These are phyloP conservation scores for Canna indica DNA, from an alignment of 176 grass and related monocot genomes.

Conservation along the genomic window DNA sequence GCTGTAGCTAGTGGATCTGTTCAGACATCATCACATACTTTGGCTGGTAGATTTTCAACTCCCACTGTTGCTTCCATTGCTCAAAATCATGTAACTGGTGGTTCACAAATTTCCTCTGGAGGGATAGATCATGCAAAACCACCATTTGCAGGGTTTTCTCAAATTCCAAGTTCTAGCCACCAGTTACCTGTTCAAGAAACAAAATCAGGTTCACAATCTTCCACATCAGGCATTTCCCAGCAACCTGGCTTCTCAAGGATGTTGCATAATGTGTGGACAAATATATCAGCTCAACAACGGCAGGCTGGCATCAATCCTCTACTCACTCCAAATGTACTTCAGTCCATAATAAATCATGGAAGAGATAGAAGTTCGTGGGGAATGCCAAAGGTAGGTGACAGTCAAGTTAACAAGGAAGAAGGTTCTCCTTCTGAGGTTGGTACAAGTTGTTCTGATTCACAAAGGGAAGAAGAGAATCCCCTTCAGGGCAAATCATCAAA, in stretches of 20 bases:
- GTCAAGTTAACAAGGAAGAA: conserved; percentile 10
- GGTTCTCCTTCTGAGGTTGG: conserved; percentile 12
- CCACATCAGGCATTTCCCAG: conserved; percentile 11
- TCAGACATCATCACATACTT: conserved; percentile 1
- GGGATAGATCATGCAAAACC: conserved; percentile 1
- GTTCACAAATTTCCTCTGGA: conserved; percentile 9
- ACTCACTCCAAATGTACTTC: conserved; percentile 19
- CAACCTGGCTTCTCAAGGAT: conserved; percentile 23
- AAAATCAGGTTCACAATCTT: conserved; percentile 18
- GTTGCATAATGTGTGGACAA: conserved; percentile 25
- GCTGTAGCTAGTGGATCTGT: conserved; percentile 6
- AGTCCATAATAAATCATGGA: conserved; percentile 20
- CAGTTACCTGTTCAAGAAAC: neutral
- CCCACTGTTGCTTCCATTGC: neutral
- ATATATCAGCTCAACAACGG: conserved; percentile 21
- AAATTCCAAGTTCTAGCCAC: conserved; percentile 9
- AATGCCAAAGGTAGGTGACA: neutral
- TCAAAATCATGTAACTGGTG: conserved; percentile 6
- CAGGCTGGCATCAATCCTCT: conserved; percentile 9
- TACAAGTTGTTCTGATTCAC: conserved; percentile 15
- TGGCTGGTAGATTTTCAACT: neutral
- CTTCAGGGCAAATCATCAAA: neutral
- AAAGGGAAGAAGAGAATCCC: conserved; percentile 25
- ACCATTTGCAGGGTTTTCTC: conserved; percentile 11
- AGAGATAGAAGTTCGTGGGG: conserved; percentile 1